A percentile compares a stretch with the other conserved stretches of the same genome.
Conservation (phyloP, 177 flowering plant genomes). For the Telopea speciosissima region DNA sequence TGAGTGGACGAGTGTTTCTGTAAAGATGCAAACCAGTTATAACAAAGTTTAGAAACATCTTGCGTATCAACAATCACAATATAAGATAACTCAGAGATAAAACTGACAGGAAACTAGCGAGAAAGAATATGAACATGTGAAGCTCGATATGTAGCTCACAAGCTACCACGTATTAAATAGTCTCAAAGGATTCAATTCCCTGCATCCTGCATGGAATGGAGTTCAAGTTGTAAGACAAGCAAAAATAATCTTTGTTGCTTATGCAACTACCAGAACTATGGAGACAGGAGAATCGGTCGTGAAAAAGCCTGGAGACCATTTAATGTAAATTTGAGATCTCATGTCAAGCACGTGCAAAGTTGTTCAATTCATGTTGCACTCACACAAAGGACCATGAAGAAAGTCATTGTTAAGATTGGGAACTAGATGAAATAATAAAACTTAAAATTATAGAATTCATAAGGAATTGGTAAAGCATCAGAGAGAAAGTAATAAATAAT, state of each 20-base stretch:
- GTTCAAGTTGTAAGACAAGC: background rate
- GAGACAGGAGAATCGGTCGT: background rate
- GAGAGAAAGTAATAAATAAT: background rate
- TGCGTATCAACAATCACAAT: background rate
- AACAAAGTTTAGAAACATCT: background rate
- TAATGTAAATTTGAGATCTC: background rate
- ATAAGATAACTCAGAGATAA: background rate
- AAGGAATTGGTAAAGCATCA: background rate
- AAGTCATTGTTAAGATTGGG: background rate
- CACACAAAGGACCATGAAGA: background rate
- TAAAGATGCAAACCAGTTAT: constrained; percentile 8
- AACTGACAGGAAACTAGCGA: background rate
- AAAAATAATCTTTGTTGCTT: background rate
- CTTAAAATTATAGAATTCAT: background rate
- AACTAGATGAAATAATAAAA: too few relatives aligned
- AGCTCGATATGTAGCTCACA: background rate
- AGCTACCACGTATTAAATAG: background rate
- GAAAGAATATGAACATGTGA: background rate
- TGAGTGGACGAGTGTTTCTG: constrained; percentile 97
- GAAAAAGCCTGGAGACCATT: background rate
- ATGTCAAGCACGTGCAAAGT: background rate
- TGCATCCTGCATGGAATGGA: background rate
- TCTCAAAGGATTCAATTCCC: background rate
- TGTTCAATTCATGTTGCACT: background rate
- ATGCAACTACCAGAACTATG: background rate